A percentile compares a stretch with the other conserved stretches of the same genome.
phyloP scores from a whole-genome alignment of 2,329 filamentous ascomycete genomes.

The Thielaviopsis musarum region DNA sequence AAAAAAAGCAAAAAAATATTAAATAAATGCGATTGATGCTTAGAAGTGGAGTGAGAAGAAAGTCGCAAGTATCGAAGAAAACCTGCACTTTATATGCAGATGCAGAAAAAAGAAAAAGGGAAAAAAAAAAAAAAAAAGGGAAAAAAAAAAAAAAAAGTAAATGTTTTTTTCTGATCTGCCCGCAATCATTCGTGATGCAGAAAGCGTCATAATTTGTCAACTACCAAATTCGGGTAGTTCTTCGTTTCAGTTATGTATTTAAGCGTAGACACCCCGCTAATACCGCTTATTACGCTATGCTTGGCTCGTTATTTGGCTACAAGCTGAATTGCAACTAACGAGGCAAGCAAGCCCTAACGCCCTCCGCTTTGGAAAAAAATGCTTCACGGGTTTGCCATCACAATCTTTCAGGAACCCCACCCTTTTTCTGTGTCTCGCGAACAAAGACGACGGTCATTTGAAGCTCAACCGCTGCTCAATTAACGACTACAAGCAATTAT shows the following conservation, averaged over 20 bases:
- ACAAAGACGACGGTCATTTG: background rate
- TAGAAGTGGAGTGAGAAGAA: background rate
- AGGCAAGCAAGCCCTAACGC: constrained; percentile 7
- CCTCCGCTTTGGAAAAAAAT: constrained; percentile 8
- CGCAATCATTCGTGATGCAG: constrained; percentile 3
- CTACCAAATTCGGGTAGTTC: background rate
- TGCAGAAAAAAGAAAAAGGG: background rate
- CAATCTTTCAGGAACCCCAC: constrained; percentile 2
- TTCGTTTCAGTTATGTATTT: constrained; percentile 1
- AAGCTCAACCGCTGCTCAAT: background rate
- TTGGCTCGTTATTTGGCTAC: background rate
- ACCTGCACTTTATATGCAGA: background rate
- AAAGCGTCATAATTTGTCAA: constrained; percentile 8
- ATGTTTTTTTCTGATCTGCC: background rate
- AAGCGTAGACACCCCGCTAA: constrained; percentile 5
- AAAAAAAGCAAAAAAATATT: background rate
- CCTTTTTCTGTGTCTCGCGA: constrained; percentile 1
- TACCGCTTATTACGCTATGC: constrained; percentile 1
- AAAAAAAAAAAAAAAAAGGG: background rate
- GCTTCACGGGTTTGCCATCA: constrained; percentile 3
- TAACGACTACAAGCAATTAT: background rate
- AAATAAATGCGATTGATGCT: background rate
- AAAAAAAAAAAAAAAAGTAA: background rate
- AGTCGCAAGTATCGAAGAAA: constrained; percentile 9
- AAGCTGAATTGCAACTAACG: constrained; percentile 2